Conservation (phyloP, 306 rosid species). For the Fagus sylvatica region DNA sequence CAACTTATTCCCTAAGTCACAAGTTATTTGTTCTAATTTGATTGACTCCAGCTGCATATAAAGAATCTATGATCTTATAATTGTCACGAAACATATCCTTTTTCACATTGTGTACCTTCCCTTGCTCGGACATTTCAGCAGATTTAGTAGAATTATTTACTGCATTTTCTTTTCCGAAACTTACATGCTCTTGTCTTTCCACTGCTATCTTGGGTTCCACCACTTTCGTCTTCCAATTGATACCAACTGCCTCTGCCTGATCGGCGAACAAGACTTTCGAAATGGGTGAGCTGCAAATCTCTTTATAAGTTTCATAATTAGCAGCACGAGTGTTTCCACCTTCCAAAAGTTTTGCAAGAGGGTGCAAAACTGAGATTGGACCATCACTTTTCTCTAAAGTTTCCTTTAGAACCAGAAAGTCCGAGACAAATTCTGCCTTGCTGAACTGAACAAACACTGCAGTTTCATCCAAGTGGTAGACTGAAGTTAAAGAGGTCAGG, state of each 20-base stretch:
- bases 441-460: slow-evolving; percentile 73
- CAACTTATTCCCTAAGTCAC: slow-evolving; percentile 19
- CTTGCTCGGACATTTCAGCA: slow-evolving; percentile 19
- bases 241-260: slow-evolving; percentile 71
- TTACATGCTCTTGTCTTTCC: slow-evolving; percentile 28
- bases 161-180: slow-evolving; percentile 7
- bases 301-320: slow-evolving; percentile 68
- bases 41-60: slow-evolving; percentile 34
- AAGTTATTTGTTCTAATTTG: slow-evolving; percentile 33
- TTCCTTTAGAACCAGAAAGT: slow-evolving; percentile 70
- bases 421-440: slow-evolving; percentile 52
- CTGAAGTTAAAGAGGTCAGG: slow-evolving; percentile 44
- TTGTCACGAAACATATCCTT: slow-evolving; percentile 23
- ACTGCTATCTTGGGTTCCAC: slow-evolving; percentile 29
- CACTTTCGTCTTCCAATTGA: slow-evolving; percentile 50
- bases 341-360: slow-evolving; percentile 63
- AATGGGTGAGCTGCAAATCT: slow-evolving; percentile 63
- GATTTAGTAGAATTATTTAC: slow-evolving; percentile 17
- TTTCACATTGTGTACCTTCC: slow-evolving; percentile 29
- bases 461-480: slow-evolving; percentile 77
- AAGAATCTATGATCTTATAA: slow-evolving; percentile 44
- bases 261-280: slow-evolving; percentile 63
- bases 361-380: slow-evolving; percentile 68
- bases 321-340: slow-evolving; percentile 74
- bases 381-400: slow-evolving; percentile 57